These are phyloP conservation scores for Tolypocladium sp. DNA, from an alignment of 2,329 filamentous ascomycete genomes.

Conservation along the genomic window DNA sequence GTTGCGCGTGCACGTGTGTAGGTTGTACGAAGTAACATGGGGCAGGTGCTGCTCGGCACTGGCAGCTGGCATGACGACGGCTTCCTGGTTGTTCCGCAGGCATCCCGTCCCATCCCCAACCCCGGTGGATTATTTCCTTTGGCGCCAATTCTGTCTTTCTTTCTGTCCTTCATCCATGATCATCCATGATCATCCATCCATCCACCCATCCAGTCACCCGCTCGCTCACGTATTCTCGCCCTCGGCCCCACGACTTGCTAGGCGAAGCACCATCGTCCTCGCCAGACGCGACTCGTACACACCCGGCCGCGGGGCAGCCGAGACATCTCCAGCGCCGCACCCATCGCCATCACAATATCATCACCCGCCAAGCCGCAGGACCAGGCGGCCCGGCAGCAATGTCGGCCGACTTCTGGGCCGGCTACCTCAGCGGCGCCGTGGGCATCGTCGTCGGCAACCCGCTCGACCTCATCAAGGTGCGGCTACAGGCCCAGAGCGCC, in stretches of 20 bases:
- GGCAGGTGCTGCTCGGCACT: neutral
- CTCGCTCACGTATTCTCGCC: neutral
- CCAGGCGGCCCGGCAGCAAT: slow-evolving; percentile 32
- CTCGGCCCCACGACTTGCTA: neutral
- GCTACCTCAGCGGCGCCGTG: slow-evolving; percentile 77
- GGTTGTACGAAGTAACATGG: neutral
- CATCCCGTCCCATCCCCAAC: neutral
- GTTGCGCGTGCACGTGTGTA: neutral
- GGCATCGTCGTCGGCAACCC: slow-evolving; percentile 88
- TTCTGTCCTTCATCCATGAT: neutral
- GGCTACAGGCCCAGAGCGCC: slow-evolving; percentile 55
- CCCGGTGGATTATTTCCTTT: neutral
- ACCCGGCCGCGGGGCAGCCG: neutral
- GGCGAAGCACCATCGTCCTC: neutral
- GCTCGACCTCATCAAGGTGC: slow-evolving; percentile 55
- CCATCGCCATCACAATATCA: neutral
- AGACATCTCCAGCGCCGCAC: neutral
- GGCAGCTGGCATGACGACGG: neutral
- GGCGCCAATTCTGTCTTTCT: neutral
- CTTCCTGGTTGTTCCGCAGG: neutral
- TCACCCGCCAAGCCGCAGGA: neutral
- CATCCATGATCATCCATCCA: too few species aligned
- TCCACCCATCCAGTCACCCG: neutral
- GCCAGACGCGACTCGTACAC: neutral
- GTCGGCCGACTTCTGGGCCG: slow-evolving; percentile 90